Conservation (phyloP, 352 stramenopile genomes). For the Phytopythium boreale region DNA sequence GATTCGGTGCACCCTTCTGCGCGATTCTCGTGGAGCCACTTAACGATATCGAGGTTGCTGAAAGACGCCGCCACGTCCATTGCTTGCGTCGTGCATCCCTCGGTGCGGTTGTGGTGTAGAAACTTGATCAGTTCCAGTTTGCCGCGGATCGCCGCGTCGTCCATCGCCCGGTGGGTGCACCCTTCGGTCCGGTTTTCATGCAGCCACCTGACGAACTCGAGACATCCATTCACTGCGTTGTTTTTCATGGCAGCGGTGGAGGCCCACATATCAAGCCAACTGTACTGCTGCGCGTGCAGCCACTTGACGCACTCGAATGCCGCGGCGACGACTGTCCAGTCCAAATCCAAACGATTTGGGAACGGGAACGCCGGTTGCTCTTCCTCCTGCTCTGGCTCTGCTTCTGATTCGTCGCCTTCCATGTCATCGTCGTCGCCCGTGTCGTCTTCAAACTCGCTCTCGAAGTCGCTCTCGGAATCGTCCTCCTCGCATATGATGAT, state of each 20-base stretch:
- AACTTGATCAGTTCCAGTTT: background rate
- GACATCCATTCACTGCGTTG: background rate
- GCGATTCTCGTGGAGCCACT: slow-evolving; percentile 18
- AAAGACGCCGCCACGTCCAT: slow-evolving; percentile 20
- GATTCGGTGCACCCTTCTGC: slow-evolving; percentile 16
- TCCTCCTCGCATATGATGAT: no score
- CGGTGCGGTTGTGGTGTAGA: background rate
- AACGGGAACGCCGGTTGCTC: background rate
- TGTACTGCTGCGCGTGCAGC: background rate
- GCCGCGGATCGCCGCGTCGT: background rate
- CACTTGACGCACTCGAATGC: background rate
- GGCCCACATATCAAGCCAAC: background rate
- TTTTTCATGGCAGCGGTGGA: background rate
- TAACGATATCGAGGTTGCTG: slow-evolving; percentile 24
- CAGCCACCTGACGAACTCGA: background rate
- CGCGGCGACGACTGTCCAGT: background rate
- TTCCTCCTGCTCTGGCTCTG: no score
- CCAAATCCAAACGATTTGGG: no score
- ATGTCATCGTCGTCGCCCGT: no score
- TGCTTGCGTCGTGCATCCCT: background rate
- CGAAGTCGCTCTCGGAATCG: no score
- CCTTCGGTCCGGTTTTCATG: background rate
- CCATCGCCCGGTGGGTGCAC: background rate
- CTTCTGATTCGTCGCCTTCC: no score
- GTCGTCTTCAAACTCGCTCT: no score